Base-by-base conservation (phyloP, 805 yeast species). In the Cyberlindnera meyerae region DNA sequence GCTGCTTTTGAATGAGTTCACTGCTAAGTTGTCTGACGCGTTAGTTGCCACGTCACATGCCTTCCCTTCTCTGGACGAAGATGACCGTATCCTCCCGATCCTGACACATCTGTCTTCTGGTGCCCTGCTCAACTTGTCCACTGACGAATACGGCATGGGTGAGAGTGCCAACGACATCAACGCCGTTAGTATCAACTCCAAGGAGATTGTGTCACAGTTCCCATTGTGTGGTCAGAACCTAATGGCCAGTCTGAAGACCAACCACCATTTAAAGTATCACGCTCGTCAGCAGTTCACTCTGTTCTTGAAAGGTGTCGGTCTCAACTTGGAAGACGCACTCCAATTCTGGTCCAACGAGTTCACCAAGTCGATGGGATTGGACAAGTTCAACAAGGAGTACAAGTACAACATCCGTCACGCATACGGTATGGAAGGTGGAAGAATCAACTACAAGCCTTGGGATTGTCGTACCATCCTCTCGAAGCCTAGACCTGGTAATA, bases 371-470 rank as follows among this genome's bases (percentile, higher is more conserved):
- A 71, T 81, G 61, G 71, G 79, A 5, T 57, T 76, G 36, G 96
- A 87, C 37, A 76, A 77, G 49, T 88, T 89, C 62, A 77, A 81
- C 58, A 89, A 88, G 61, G 95, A 90, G 54, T 89, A 90, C 66
- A 71, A 76, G 43, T 93, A 93, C 68, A 85, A 84, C 51, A 76
- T 93, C 52, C 73, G 95, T 42, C 97, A 93, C 60, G 74, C 72
- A 44, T 93, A 90, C 57, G 99, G 97, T 33, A 66, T 86, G 40
- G 96, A 86, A 62, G 99, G 98, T 48, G 81, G 82, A 11, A 67
- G 96, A 42, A 82, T 77, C 51, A 84, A 87, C 50, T 88, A 87
- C 61, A 75, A 75, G 51, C 95, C 97, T 4, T 75, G 82, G 81
- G 83, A 80, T 55, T 93, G 97, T 65, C 73, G 77, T 27, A 77